A percentile compares a stretch with the other conserved stretches of the same genome.
Evolutionary conservation across 768 basidiomycete genomes (phyloP).

Genomic region (Xerocomus spinulosus): DNA sequence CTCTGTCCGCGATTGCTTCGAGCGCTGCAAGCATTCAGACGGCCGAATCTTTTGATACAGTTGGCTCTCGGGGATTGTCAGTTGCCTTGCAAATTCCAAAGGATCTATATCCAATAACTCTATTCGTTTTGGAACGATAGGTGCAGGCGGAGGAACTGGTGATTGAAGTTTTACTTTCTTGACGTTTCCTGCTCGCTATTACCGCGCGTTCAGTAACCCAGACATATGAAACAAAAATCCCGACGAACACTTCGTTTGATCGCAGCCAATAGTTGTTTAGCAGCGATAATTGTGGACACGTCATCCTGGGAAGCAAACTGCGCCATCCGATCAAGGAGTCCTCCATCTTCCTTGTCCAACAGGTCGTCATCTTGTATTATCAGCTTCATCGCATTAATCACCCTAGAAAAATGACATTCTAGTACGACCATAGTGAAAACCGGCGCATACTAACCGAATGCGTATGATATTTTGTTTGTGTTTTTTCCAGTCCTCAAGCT

Average conservation of each 20-base stretch:
- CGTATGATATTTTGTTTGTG: constrained; percentile 57
- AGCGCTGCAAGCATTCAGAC: constrained; percentile 58
- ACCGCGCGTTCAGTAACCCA: neutral
- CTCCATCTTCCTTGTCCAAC: constrained; percentile 50
- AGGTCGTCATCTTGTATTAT: constrained; percentile 55
- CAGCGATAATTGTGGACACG: constrained; percentile 38
- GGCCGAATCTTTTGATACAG: constrained; percentile 57
- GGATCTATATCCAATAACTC: constrained; percentile 59
- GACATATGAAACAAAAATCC: neutral
- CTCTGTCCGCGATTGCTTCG: constrained; percentile 41
- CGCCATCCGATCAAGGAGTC: constrained; percentile 49
- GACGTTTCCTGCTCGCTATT: constrained; percentile 31
- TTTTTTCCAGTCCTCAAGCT: constrained; percentile 51
- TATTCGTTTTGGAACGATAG: constrained; percentile 44
- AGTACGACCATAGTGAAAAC: neutral
- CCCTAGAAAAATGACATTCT: constrained; percentile 32
- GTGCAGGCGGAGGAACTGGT: constrained; percentile 43
- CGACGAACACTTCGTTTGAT: constrained; percentile 49
- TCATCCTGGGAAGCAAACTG: constrained; percentile 46
- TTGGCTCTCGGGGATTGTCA: constrained; percentile 60
- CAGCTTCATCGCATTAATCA: constrained; percentile 59
- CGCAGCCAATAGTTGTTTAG: constrained; percentile 45
- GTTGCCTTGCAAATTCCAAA: constrained; percentile 60
- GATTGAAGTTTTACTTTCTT: constrained; percentile 34
- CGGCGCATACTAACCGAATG: constrained; percentile 41